Conservation (phyloP, 352 stramenopile genomes). For the Phytophthora crassamura region DNA sequence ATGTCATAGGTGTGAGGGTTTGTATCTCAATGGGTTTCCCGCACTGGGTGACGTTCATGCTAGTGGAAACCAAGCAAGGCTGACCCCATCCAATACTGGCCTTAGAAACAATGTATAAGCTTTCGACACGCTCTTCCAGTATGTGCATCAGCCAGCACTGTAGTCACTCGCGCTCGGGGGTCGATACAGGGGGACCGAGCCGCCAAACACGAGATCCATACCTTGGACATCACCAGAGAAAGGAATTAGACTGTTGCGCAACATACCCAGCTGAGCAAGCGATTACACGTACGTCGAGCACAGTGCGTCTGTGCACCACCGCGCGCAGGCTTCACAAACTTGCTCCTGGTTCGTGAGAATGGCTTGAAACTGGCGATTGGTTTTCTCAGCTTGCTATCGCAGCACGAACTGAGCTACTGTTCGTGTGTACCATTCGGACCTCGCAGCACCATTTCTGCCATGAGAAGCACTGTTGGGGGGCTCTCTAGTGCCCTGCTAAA, state of each 20-base stretch:
- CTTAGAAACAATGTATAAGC: slow-evolving; percentile 14
- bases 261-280: too few species aligned
- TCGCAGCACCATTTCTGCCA: background rate
- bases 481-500: background rate
- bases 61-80: slow-evolving; percentile 19
- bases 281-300: slow-evolving; percentile 11
- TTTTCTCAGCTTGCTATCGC: slow-evolving; percentile 26
- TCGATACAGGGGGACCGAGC: slow-evolving; percentile 3
- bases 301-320: slow-evolving; percentile 6
- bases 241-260: too few species aligned
- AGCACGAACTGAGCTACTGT: slow-evolving; percentile 13
- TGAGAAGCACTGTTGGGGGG: too few species aligned
- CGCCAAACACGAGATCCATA: slow-evolving; percentile 25
- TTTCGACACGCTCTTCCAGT: slow-evolving; percentile 19
- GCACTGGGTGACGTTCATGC: slow-evolving; percentile 26
- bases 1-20: slow-evolving; percentile 20
- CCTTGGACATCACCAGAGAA: slow-evolving; percentile 7
- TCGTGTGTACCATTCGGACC: slow-evolving; percentile 10
- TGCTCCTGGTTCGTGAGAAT: slow-evolving; percentile 23
- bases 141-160: slow-evolving; percentile 11
- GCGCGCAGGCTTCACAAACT: slow-evolving; percentile 6
- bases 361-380: slow-evolving; percentile 16
- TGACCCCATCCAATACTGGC: slow-evolving; percentile 11
- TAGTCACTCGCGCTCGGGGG: background rate
- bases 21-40: slow-evolving; percentile 31